Evolutionary conservation across 768 basidiomycete genomes (phyloP), one percentile per base, ranked within the genome.

Genomic region (Russula lepida): DNA sequence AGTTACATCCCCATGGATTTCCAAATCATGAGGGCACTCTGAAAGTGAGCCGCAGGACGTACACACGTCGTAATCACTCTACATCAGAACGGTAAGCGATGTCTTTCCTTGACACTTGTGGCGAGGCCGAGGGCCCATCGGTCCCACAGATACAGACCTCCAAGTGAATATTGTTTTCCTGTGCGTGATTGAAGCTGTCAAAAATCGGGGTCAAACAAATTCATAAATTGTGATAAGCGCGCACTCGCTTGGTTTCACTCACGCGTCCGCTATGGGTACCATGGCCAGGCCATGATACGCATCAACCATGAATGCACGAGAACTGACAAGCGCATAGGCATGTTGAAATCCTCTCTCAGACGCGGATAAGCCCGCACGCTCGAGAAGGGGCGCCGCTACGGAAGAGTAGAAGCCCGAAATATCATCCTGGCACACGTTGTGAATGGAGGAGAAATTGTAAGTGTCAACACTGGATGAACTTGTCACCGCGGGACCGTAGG

Each of bases 241-340:
- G 21, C 32, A 33, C 32, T 37, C 28, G 41, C 6, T 21, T 37
- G 41, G 28, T 32, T 39, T 57, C 9, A 79, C 85, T 71, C 69
- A 90, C 88, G 80, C 80, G 74, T 94, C 92, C 33, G 89, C 89
- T 64, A 92, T 80, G 4, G 92, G 91, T 21, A 92, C 88, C 80
- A 95, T 87, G 1, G 87, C 80, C 19, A 94, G 74, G 6, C 84
- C 83, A 69, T 92, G 90, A 69, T 83, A 93, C 7, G 81, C 78
- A 71, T 95, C 92, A 62, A 92, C 82, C 61, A 89, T 75, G 73
- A 95, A 95, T 3, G 90, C 86, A 41, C 92, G 79, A 4, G 90
- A 88, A 3, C 85, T 88, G 54, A 95, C 88, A 35, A 93, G 78
- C 2, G 80, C 74, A 67, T 80, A 83, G 11, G 85, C 82, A 54